These are phyloP conservation scores for Talaromyces stipitatus DNA, from an alignment of 495 filamentous ascomycete genomes.

Conservation along the genomic window DNA sequence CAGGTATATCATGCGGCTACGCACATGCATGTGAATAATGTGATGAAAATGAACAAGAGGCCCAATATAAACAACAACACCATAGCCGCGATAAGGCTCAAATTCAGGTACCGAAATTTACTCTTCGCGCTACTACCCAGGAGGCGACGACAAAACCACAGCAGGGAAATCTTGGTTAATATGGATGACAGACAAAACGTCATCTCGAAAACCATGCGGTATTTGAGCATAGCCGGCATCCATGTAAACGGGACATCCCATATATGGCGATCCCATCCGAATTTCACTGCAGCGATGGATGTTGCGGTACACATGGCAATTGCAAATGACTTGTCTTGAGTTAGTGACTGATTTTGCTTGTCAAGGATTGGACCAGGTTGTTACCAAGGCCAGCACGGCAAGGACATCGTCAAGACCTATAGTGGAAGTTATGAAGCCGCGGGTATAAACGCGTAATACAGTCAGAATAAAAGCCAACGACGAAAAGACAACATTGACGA, in stretches of 20 bases:
- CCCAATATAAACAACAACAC: slow-evolving; percentile 35
- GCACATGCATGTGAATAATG: slow-evolving; percentile 51
- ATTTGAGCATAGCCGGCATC: slow-evolving; percentile 27
- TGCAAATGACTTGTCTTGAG: background rate
- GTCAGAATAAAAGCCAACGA: slow-evolving; percentile 30
- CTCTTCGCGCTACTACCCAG: slow-evolving; percentile 32
- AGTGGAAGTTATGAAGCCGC: slow-evolving; percentile 28
- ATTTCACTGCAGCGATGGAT: slow-evolving; percentile 32
- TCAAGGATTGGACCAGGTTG: background rate
- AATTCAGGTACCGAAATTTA: slow-evolving; percentile 18
- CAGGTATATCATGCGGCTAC: slow-evolving; percentile 13
- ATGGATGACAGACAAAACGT: slow-evolving; percentile 45
- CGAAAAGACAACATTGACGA: slow-evolving; percentile 34
- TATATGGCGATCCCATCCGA: slow-evolving; percentile 49
- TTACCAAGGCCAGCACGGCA: slow-evolving; percentile 19
- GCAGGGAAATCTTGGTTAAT: slow-evolving; percentile 49
- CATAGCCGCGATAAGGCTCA: slow-evolving; percentile 32
- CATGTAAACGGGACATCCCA: slow-evolving; percentile 39
- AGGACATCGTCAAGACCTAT: slow-evolving; percentile 45
- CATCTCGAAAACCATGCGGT: slow-evolving; percentile 45
- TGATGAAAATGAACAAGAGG: slow-evolving; percentile 40
- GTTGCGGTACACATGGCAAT: slow-evolving; percentile 37
- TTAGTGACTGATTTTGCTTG: background rate
- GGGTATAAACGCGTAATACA: slow-evolving; percentile 41
- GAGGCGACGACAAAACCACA: slow-evolving; percentile 50